These are phyloP conservation scores for Biscogniauxia marginata DNA, from an alignment of 2,329 filamentous ascomycete species.

Conservation along the genomic window DNA sequence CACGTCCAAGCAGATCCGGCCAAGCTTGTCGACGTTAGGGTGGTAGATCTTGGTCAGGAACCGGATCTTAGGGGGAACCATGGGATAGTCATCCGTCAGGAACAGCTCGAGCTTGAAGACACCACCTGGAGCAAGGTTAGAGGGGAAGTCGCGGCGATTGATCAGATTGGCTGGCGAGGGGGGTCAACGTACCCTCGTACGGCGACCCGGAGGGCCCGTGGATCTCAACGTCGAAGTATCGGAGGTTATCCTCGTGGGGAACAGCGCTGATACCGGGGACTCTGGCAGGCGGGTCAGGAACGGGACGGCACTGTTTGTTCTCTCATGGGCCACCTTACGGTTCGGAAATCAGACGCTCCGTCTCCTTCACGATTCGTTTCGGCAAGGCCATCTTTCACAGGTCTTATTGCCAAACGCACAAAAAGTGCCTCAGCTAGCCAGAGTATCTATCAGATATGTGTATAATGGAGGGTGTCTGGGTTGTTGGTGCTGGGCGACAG, in stretches of 20 bases:
- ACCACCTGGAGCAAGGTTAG: constrained; percentile 50
- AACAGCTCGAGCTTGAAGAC: constrained; percentile 97
- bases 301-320: not conserved
- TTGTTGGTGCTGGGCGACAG: not conserved
- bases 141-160: constrained; percentile 1
- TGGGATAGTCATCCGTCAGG: constrained; percentile 96
- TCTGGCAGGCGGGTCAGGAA: constrained; percentile 45
- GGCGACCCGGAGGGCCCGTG: constrained; percentile 89
- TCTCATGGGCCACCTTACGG: constrained; percentile 58
- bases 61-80: constrained; percentile 97
- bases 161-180: not conserved
- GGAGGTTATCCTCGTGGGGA: constrained; percentile 94
- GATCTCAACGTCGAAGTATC: constrained; percentile 98
- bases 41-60: constrained; percentile 99
- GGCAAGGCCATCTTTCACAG: constrained; percentile 78
- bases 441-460: too few relatives aligned
- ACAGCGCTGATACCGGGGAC: constrained; percentile 95
- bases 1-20: constrained; percentile 94
- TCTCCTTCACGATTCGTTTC: constrained; percentile 98
- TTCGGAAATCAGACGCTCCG: constrained; percentile 92
- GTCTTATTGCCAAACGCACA: not conserved
- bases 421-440: not conserved
- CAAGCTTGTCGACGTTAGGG: constrained; percentile 96
- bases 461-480: not conserved
- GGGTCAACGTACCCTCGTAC: constrained; percentile 72